A percentile compares a stretch with the other conserved stretches of the same genome.
Evolutionary conservation across 202 grass and related monocot genomes (phyloP).

Genomic region (Zoysia matrella): DNA sequence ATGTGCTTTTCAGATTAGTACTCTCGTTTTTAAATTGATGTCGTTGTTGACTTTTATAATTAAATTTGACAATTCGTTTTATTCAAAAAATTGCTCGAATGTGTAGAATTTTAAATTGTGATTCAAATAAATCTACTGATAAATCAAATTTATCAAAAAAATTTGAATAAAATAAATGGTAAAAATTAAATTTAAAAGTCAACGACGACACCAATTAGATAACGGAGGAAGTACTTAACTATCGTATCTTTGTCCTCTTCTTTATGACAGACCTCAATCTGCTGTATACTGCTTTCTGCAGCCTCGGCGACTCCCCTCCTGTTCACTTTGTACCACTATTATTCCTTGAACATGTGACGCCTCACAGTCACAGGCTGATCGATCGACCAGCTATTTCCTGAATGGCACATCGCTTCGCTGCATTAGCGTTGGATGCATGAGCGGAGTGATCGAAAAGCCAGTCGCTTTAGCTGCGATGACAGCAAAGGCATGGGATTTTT

Average conservation of each 20-base stretch:
- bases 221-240: not conserved
- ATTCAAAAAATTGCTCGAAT: no score
- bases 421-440: no score
- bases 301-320: not conserved
- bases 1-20: not conserved
- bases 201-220: no score
- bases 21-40: no score
- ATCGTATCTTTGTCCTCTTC: slow-evolving; percentile 22
- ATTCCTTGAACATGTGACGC: not conserved
- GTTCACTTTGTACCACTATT: not conserved
- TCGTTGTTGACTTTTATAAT: no score
- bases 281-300: slow-evolving; percentile 2
- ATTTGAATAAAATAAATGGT: no score
- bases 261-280: slow-evolving; percentile 21
- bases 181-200: no score
- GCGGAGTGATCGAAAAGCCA: not conserved
- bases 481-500: not conserved
- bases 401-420: not conserved
- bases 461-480: not conserved
- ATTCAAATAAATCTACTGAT: no score
- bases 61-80: no score
- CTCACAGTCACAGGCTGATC: not conserved
- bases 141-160: no score
- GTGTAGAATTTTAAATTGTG: no score
- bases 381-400: not conserved